Evolutionary conservation across 768 basidiomycete species (phyloP), one percentile per base, ranked within the genome.

Genomic region (Boletus patriciae): DNA sequence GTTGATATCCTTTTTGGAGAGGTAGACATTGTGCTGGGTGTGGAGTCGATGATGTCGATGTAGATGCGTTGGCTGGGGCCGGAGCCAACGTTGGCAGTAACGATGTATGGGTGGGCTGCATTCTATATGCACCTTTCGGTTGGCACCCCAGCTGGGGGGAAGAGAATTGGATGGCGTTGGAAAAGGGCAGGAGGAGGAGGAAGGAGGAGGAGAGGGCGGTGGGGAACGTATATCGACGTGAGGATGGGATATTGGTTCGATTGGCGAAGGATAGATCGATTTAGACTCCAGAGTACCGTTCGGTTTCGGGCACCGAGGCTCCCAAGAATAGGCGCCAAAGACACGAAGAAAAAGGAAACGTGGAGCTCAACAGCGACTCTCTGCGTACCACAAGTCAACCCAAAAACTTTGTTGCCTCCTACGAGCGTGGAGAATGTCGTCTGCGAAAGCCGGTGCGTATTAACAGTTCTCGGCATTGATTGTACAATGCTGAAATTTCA

Each of bases 11-110:
- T 78, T 84, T 77, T 98, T 98, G 67, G 83, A 87, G 62, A 98
- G 77, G 71, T 98, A 98, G 10, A 94, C 85, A 71, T 97, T 98
- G 65, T 85, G 84, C 66, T 87, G 82, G 86, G 79, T 43, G 86
- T 87, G 19, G 92, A 92, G 73, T 98, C 97, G 47, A 97, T 76
- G 60, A 99, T 94, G 69, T 98, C 94, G 61, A 99, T 82, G 78
- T 98, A 96, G 36, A 95, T 80, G 21, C 93, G 83, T 74, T 96
- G 94, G 63, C n/a, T n/a, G n/a, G n/a, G n/a, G n/a, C n/a, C n/a
- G n/a, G n/a, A n/a, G n/a, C n/a, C n/a, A 29, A 96, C 87, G 68
- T 97, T 96, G 43, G 96, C 94, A 0, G 96, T 98, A 62, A 97
- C 94, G 65, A 99, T 92, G 92, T n/a, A n/a, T 7, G 80, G 75